Conservation (phyloP, 2,329 filamentous ascomycete genomes). For the Calonectria ilicicola region DNA sequence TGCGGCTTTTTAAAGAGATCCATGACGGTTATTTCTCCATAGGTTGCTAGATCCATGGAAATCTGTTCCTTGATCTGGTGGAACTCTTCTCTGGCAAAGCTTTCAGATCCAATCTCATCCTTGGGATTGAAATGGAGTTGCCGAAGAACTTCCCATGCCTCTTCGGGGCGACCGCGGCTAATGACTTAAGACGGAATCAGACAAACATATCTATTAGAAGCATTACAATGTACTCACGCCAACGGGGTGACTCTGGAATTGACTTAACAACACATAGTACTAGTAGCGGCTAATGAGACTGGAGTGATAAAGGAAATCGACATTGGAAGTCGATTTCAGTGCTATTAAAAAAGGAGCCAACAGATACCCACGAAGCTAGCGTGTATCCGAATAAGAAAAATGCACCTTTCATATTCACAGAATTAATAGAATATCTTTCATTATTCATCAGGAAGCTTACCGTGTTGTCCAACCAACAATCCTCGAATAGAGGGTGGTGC, state of each 20-base stretch:
- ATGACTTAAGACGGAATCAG: neutral
- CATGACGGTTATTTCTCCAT: neutral
- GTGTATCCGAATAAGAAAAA: neutral
- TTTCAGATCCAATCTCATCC: neutral
- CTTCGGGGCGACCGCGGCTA: neutral
- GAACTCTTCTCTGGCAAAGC: neutral
- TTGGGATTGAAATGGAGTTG: neutral
- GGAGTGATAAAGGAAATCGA: neutral
- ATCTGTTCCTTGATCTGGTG: neutral
- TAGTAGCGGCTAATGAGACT: neutral
- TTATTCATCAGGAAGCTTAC: neutral
- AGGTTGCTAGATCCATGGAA: neutral
- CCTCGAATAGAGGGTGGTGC: neutral
- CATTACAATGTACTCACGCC: neutral
- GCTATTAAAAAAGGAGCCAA: neutral
- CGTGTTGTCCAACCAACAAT: neutral
- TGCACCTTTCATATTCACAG: neutral
- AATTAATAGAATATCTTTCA: neutral
- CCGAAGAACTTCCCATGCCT: neutral
- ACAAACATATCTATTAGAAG: neutral
- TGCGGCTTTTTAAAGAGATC: neutral
- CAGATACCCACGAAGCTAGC: neutral
- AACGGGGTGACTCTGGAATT: neutral
- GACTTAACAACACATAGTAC: neutral
- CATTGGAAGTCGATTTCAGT: neutral